A percentile compares a stretch with the other conserved stretches of the same genome.
Evolutionary conservation across 2,329 filamentous ascomycete genomes (phyloP).

Genomic region (Colletotrichum sublineola): DNA sequence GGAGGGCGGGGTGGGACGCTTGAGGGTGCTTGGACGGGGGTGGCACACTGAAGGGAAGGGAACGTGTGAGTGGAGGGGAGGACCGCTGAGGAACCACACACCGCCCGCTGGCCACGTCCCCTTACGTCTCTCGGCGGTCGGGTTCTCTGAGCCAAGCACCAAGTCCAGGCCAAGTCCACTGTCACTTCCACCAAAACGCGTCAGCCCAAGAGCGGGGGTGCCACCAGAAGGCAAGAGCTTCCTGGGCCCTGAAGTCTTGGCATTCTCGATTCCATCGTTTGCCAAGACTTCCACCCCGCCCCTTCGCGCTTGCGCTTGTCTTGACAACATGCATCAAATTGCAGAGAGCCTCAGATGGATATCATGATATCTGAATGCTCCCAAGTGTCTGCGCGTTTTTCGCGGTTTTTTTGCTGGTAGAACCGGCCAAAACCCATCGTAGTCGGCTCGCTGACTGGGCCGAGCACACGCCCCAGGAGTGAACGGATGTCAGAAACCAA

Average conservation of each 20-base stretch:
- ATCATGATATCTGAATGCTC: slow-evolving; percentile 21
- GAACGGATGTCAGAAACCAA: slow-evolving; percentile 35
- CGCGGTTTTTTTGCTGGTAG: slow-evolving; percentile 31
- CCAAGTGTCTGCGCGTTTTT: slow-evolving; percentile 35
- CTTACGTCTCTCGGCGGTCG: background rate
- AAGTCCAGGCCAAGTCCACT: slow-evolving; percentile 1
- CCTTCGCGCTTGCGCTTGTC: slow-evolving; percentile 42
- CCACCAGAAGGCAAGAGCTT: slow-evolving; percentile 38
- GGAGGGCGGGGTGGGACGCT: background rate
- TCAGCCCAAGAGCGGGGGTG: slow-evolving; percentile 39
- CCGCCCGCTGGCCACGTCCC: background rate
- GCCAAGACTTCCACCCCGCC: slow-evolving; percentile 43
- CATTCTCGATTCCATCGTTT: slow-evolving; percentile 39
- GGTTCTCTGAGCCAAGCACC: background rate
- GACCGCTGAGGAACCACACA: background rate
- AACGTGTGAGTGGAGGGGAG: slow-evolving; percentile 3
- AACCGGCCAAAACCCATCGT: slow-evolving; percentile 18
- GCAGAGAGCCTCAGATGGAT: slow-evolving; percentile 33
- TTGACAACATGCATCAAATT: slow-evolving; percentile 42
- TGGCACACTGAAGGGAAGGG: background rate
- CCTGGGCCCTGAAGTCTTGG: slow-evolving; percentile 40
- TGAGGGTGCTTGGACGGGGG: slow-evolving; percentile 32
- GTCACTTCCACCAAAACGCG: slow-evolving; percentile 38
- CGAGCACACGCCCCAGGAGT: slow-evolving; percentile 14
- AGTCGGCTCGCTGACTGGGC: background rate